Conservation (phyloP, 352 stramenopile genomes). For the Phytophthora fragariaefolia region DNA sequence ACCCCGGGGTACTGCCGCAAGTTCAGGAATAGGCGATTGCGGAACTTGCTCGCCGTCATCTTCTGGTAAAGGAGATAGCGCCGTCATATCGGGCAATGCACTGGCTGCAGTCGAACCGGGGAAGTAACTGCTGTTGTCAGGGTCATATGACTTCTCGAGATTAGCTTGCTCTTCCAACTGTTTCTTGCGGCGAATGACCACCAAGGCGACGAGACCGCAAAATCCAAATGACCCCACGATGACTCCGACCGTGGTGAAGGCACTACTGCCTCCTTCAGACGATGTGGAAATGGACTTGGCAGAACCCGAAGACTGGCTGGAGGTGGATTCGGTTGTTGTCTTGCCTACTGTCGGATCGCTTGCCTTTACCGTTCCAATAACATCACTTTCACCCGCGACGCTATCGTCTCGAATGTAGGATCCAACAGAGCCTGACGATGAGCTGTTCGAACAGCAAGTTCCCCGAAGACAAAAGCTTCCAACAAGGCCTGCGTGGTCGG, state of each 20-base stretch:
- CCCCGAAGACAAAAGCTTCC: constrained; percentile 67
- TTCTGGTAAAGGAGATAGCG: constrained; percentile 43
- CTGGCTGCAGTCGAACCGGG: constrained; percentile 38
- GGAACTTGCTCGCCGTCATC: constrained; percentile 32
- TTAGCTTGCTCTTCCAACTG: constrained; percentile 51
- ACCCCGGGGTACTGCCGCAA: constrained; percentile 39
- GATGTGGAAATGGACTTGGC: constrained; percentile 52
- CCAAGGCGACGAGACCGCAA: constrained; percentile 51
- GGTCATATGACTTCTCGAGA: constrained; percentile 53
- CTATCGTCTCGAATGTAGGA: constrained; percentile 18
- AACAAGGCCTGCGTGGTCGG: constrained; percentile 69
- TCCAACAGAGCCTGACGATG: constrained; percentile 21
- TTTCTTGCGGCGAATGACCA: constrained; percentile 67
- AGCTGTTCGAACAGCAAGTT: constrained; percentile 58
- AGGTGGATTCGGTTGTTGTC: constrained; percentile 10
- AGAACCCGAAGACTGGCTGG: constrained; percentile 14
- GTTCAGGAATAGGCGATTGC: constrained; percentile 56
- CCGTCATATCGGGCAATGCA: constrained; percentile 28
- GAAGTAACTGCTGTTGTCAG: constrained; percentile 52
- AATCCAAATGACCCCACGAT: constrained; percentile 55
- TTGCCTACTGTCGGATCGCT: constrained; percentile 16
- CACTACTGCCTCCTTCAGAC: constrained; percentile 36
- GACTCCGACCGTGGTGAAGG: constrained; percentile 53
- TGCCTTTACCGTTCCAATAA: constrained; percentile 39
- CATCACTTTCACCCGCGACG: constrained; percentile 27